Base-by-base conservation (phyloP, 305 asterid genomes). In the Fraxinus ornus region DNA sequence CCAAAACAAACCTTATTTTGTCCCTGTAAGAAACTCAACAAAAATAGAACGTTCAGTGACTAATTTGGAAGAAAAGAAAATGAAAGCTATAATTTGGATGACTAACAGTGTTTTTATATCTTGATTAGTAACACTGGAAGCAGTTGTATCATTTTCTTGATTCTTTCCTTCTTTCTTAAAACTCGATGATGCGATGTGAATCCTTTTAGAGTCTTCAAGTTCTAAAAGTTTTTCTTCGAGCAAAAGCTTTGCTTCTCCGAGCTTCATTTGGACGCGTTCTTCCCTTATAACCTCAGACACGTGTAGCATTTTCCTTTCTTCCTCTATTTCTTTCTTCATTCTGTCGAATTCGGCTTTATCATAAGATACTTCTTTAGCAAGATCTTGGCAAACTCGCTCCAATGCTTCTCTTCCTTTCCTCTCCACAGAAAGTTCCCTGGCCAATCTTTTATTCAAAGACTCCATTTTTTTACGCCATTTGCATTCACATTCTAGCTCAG, bases 261-360 rank as follows among this genome's bases (percentile, higher is more conserved):
- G 97, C 85, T 94, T 94, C 98, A 94, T 94, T 71, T 92, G 95
- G 39, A 94, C 93, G 15, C 98, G 88, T 52, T 94, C 98, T 41
- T 94, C 98, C 52, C 98, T 88, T 66, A 93, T 81, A 13, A 92
- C 90, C 88, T 94, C 97, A 0, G 97, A 93, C 36, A 90, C 86
- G 0, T 94, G 91, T 28, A 94, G 70, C 98, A 94, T 94, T 83
- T 87, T 89, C 75, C 97, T 86, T 83, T 94, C 98, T 1, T 92
- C 92, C 52, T 89, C 95, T 33, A 93, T 90, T n/a, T 91, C 97
- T 33, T 76, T 89, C 85, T 79, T 88, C 89, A 94, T 85, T 44
- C 88, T 79, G 10, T 39, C 49, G 6, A 89, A 80, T 84, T 89
- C 91, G 1, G 80, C 78, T 74, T 87, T 91, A 15, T 87, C 81